Evolutionary conservation across 2,329 filamentous ascomycete genomes (phyloP).

Genomic region (Fusarium pseudograminearum): DNA sequence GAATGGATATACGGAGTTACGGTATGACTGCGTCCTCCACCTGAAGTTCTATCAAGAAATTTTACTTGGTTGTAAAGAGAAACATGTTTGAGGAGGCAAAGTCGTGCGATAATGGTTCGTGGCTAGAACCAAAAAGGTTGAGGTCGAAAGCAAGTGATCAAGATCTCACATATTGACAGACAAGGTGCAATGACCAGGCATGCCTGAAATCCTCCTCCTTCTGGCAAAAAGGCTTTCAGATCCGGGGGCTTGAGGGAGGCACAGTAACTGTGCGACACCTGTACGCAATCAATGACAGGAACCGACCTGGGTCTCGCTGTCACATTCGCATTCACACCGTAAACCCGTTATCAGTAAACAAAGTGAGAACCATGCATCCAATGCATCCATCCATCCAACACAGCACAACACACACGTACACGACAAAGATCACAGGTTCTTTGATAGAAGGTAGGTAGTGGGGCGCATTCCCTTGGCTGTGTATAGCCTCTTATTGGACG

Average conservation of each 20-base stretch:
- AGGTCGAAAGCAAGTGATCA: constrained; percentile 13
- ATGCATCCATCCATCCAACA: constrained; percentile 35
- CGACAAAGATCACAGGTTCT: constrained; percentile 32
- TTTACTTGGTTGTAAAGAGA: constrained; percentile 6
- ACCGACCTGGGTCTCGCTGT: constrained; percentile 4
- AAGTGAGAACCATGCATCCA: constrained; percentile 23
- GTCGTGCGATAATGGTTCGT: constrained; percentile 27
- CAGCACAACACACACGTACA: constrained; percentile 3
- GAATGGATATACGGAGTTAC: constrained; percentile 1
- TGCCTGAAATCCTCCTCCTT: constrained; percentile 9
- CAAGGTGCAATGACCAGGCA: not conserved
- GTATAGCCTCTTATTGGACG: constrained; percentile 40
- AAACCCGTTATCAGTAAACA: constrained; percentile 25
- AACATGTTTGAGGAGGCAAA: constrained; percentile 11
- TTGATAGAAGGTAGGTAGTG: constrained; percentile 26
- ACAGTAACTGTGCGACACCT: constrained; percentile 26
- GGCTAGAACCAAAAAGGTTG: constrained; percentile 5
- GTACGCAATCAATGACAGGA: constrained; percentile 24
- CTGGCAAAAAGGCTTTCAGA: constrained; percentile 9
- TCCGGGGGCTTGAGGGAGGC: constrained; percentile 8
- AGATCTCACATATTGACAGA: constrained; percentile 6
- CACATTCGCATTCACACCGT: constrained; percentile 24
- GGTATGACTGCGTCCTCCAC: constrained; percentile 12
- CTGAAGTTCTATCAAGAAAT: constrained; percentile 3
- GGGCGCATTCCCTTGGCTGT: constrained; percentile 35